Evolutionary conservation across 345 rosid genomes (phyloP), one percentile per base, ranked within the genome.

Genomic region (Aurinia saxatilis): DNA sequence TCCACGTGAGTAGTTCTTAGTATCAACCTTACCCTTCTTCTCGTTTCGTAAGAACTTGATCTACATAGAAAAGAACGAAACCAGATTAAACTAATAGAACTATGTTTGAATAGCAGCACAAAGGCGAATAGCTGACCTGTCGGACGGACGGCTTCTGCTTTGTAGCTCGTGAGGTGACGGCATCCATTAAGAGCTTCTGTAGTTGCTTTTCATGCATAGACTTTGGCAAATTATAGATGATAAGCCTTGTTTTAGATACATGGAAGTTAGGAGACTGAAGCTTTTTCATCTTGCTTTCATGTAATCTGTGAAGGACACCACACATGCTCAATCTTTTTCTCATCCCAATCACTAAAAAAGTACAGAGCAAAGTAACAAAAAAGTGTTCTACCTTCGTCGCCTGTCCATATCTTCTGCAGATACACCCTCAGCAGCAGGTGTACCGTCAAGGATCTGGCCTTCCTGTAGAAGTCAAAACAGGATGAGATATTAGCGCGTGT

Each of bases 211-310:
- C 92, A 12, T 82, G 55, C 91, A 87, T 77, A 38, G 88, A 77
- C 65, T 85, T 90, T 4, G 99, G 99, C 31, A 93, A 70, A 78
- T 93, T 93, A 77, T 87, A 84, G 31, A 93, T 73, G 46, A 87
- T 72, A 62, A 93, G 81, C 70, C 99, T 76, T 19, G 83, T 93
- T 79, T 74, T 82, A 39, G 97, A 85, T 33, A 90, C 95, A 68
- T 87, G 99, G 57, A 87, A 90, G 68, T 93, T 93, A 5, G 91
- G 99, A 63, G 99, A 93, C 63, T 74, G 81, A 64, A 93, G 99
- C 80, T 84, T 93, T 15, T 78, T 79, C 80, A 60, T 80, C 86
- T 87, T 93, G 72, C 79, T 84, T 80, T 84, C 90, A 33, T 87
- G 84, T 74, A 93, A 71, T 73, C 99, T 93, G 88, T 66, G 5